phyloP scores from a whole-genome alignment of 1,284 basidiomycete genomes.

The Trichosporon sp. region DNA sequence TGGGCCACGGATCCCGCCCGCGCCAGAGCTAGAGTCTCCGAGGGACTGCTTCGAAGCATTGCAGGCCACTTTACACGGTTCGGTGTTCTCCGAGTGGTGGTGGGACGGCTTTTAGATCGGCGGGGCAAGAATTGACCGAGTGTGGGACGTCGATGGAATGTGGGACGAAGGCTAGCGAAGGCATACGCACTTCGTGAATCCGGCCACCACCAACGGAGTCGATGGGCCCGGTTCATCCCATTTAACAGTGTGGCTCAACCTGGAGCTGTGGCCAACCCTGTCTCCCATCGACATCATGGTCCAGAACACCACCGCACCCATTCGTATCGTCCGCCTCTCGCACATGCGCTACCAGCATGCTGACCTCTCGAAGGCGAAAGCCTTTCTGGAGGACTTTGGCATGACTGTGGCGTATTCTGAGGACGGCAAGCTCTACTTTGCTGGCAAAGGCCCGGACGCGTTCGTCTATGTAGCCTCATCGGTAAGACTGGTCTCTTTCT shows the following conservation, averaged over 20 bases:
- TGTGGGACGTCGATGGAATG: neutral
- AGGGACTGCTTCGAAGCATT: too few relatives aligned
- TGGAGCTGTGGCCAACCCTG: too few relatives aligned
- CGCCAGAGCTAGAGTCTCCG: too few relatives aligned
- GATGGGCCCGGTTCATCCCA: too few relatives aligned
- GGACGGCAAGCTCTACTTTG: conserved; percentile 19
- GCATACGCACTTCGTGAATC: neutral
- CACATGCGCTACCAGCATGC: conserved; percentile 26
- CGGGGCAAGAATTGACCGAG: neutral
- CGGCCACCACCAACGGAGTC: too few relatives aligned
- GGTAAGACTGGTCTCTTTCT: conserved; percentile 6
- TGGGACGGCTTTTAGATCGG: neutral
- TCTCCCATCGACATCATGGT: conserved; percentile 9
- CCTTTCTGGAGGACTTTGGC: conserved; percentile 28
- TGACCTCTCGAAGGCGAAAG: conserved; percentile 14
- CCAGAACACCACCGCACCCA: conserved; percentile 1
- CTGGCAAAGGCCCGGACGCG: conserved; percentile 20
- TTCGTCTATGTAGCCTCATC: conserved; percentile 21
- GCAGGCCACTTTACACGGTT: too few relatives aligned
- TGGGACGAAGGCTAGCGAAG: neutral
- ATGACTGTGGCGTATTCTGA: conserved; percentile 14
- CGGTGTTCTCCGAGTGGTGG: neutral
- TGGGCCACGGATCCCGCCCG: too few relatives aligned
- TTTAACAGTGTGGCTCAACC: too few relatives aligned
- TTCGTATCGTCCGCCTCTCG: conserved; percentile 21